Base-by-base conservation (phyloP, 805 yeast species). In the Priceomyces castillae region DNA sequence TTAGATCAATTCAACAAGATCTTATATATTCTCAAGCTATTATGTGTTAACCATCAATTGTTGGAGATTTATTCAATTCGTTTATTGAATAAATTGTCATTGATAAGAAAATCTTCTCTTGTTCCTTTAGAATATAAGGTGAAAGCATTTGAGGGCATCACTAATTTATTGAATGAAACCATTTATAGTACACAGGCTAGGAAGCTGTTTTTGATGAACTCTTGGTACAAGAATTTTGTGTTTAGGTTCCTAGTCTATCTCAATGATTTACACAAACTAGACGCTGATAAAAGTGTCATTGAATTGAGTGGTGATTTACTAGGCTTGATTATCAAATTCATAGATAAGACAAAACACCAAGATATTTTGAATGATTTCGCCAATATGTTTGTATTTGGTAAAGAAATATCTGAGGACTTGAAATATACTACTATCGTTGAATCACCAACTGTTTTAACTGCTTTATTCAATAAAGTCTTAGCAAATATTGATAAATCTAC, bases 401-500 rank as follows among this genome's bases (percentile, higher is more conserved):
- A 43, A 9, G 10, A 47, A 1, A 23, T 10, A 31, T 37, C 37
- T 14, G 37, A 10, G 44, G 45, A 17, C 37, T 41, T 47, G 34
- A 49, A 37, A 16, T 11, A 18, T 34, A 17, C 54, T 2, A 50
- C 57, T 18, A 41, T 72, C 1, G 39, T 63, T 2, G 51, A 50
- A 1, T 30, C 28, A 0, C 64, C 74, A 3, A 53, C 59, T 6
- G 61, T 67, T 14, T 54, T 69, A 14, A 63, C 78, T 16, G 61
- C 70, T 1, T 46, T 72, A 23, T 66, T 73, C 47, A 67, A 66
- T 30, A 79, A 77, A 47, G 52, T 82, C 1, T 39, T 83, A 7
- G 71, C 83, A 3, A 78, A 76, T 15, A 54, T 82, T 14, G 85
- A 81, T 52, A 78, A 74, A 49, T 43, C 65, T 0, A 54, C 53